Conservation (phyloP, 2,329 filamentous ascomycete species). For the Hypoxylon sp. region DNA sequence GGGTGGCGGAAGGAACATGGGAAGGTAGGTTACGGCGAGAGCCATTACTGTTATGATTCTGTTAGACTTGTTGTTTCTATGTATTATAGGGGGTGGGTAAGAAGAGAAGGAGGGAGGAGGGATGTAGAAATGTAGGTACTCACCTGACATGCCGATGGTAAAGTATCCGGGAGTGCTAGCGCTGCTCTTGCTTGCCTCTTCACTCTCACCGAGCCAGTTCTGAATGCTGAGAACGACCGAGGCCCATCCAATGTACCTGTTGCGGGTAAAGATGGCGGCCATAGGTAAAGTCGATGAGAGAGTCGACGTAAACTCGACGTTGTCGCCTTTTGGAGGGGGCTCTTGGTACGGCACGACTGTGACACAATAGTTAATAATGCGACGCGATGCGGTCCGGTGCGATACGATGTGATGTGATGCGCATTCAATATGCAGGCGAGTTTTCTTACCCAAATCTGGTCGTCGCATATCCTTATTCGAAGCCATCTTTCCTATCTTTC, state of each 20-base stretch:
- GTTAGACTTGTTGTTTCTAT: background rate
- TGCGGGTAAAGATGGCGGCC: constrained; percentile 94
- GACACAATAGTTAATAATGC: constrained; percentile 17
- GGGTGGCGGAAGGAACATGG: constrained; percentile 64
- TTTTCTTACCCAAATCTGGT: constrained; percentile 75
- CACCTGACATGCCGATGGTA: constrained; percentile 84
- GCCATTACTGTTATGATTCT: constrained; percentile 68
- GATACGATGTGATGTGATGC: constrained; percentile 25
- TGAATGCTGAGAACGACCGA: constrained; percentile 81
- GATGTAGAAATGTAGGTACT: constrained; percentile 53
- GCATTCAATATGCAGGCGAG: constrained; percentile 12
- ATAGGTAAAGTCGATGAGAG: constrained; percentile 87
- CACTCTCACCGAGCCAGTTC: constrained; percentile 82
- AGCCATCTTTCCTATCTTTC: constrained; percentile 64
- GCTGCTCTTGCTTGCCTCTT: constrained; percentile 74
- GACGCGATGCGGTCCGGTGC: constrained; percentile 24
- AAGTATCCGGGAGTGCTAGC: constrained; percentile 78
- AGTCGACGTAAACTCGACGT: constrained; percentile 79
- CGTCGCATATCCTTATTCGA: constrained; percentile 83
- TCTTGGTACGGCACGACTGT: constrained; percentile 91
- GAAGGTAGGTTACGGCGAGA: constrained; percentile 67
- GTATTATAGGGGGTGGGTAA: background rate
- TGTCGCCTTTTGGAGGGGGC: constrained; percentile 73
- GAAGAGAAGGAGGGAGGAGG: background rate
- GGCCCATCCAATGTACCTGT: constrained; percentile 83